Conservation (phyloP, 2,329 filamentous ascomycete species). For the Huntiella bhutanensis region DNA sequence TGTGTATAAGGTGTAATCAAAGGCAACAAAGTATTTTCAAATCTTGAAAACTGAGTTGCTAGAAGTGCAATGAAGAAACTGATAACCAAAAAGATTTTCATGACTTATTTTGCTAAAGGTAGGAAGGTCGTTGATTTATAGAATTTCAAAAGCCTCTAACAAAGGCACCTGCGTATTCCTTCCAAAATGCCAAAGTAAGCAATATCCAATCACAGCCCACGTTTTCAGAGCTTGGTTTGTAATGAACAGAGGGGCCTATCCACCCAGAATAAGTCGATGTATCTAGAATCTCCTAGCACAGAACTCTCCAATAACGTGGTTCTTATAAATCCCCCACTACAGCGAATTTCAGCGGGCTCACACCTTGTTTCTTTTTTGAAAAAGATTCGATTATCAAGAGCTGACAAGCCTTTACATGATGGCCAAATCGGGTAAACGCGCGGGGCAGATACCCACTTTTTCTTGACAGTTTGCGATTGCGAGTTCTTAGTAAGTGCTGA, state of each 20-base stretch:
- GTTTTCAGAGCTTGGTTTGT: too few relatives aligned
- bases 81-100: constrained; percentile 6
- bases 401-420: constrained; percentile 5
- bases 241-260: too few relatives aligned
- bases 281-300: too few relatives aligned
- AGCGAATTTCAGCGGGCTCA: too few relatives aligned
- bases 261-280: too few relatives aligned
- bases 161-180: too few relatives aligned
- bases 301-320: too few relatives aligned
- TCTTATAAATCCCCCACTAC: too few relatives aligned
- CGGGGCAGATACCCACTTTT: constrained; percentile 1
- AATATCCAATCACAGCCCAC: too few relatives aligned
- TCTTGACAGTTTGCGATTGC: too few relatives aligned
- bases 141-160: too few relatives aligned
- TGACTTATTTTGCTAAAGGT: neutral
- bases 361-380: neutral
- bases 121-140: neutral
- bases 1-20: neutral
- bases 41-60: neutral
- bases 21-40: neutral
- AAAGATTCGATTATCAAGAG: constrained; percentile 9
- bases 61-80: constrained; percentile 6
- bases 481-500: constrained; percentile 1
- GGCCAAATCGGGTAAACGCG: neutral
- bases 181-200: too few relatives aligned